These are phyloP conservation scores for Mastigamoeba balamuthi DNA, from an alignment of 78 protist genomes.

Conservation along the genomic window DNA sequence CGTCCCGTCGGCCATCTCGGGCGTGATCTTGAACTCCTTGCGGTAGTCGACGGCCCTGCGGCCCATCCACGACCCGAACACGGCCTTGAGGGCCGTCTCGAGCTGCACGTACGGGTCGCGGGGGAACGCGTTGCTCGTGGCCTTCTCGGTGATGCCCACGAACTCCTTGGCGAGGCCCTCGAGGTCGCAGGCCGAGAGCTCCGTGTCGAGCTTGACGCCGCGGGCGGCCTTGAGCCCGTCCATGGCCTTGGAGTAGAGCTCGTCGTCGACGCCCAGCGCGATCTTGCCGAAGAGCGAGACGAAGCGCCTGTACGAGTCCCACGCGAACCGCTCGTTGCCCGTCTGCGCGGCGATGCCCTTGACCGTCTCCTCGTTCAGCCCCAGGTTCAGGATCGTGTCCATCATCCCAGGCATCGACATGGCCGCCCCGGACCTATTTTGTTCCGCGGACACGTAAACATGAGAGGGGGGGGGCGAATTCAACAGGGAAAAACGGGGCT, in stretches of 20 bases:
- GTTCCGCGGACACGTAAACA: too few species aligned
- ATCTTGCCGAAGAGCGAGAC: constrained; percentile 60
- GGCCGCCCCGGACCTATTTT: constrained; percentile 51
- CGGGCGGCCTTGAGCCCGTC: constrained; percentile 2
- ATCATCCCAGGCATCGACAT: constrained; percentile 58
- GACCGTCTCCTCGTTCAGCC: constrained; percentile 42
- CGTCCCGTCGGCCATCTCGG: constrained; percentile 42
- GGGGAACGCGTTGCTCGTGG: constrained; percentile 37
- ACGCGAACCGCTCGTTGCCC: constrained; percentile 43
- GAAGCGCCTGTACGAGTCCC: constrained; percentile 70
- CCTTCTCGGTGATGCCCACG: constrained; percentile 1
- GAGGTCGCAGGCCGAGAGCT: constrained; percentile 39
- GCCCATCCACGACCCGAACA: constrained; percentile 59
- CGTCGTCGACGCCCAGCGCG: constrained; percentile 25
- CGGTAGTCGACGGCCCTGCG: constrained; percentile 64
- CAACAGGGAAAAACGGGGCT: too few species aligned
- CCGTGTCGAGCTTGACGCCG: constrained; percentile 6
- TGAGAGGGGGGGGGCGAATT: too few species aligned
- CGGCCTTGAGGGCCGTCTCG: constrained; percentile 26
- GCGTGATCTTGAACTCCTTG: constrained; percentile 2
- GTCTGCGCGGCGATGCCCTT: constrained; percentile 12
- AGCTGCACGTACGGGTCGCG: constrained; percentile 55
- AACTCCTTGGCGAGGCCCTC: constrained; percentile 9
- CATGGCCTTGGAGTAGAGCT: constrained; percentile 31
- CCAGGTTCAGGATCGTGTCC: constrained; percentile 81